phyloP scores from a whole-genome alignment of 345 rosid genomes.

The Boechera retrofracta region DNA sequence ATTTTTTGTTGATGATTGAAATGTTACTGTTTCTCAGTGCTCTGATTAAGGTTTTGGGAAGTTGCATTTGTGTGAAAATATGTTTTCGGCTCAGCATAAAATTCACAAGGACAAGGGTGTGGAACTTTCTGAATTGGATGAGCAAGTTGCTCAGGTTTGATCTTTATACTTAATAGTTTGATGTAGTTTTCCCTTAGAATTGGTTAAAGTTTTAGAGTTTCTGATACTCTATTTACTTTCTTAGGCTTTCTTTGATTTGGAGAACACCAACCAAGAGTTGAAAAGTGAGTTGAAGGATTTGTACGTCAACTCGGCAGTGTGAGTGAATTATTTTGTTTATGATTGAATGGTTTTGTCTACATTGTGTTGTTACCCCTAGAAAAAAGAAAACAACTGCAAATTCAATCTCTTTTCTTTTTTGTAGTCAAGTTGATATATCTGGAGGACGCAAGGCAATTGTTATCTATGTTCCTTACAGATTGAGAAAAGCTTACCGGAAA shows the following conservation, averaged over 20 bases:
- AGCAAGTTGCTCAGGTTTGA: slow-evolving; percentile 79
- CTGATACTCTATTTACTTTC: slow-evolving; percentile 3
- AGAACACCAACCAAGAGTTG: slow-evolving; percentile 74
- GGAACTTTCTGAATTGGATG: slow-evolving; percentile 83
- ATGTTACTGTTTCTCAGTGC: not conserved
- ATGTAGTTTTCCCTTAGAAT: not conserved
- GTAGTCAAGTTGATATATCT: slow-evolving; percentile 81
- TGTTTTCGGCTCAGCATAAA: slow-evolving; percentile 79
- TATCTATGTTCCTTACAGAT: slow-evolving; percentile 73
- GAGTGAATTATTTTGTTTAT: slow-evolving; percentile 38
- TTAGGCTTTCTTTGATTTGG: slow-evolving; percentile 86
- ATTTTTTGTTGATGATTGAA: slow-evolving; percentile 9
- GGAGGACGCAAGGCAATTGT: slow-evolving; percentile 83
- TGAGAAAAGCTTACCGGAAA: slow-evolving; percentile 80
- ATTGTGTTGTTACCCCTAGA: not conserved
- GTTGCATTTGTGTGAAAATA: slow-evolving; percentile 44
- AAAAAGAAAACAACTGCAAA: not conserved
- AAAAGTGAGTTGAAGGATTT: slow-evolving; percentile 90
- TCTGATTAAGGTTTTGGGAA: not conserved
- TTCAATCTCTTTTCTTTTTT: not conserved
- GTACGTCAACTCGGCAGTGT: slow-evolving; percentile 75
- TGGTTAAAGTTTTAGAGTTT: not conserved
- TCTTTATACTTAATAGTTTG: not conserved
- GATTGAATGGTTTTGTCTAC: not conserved
- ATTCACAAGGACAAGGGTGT: slow-evolving; percentile 81